Evolutionary conservation across 805 yeast species (phyloP), one percentile per base, ranked within the genome.

Genomic region (Blastobotrys mokoenaii): DNA sequence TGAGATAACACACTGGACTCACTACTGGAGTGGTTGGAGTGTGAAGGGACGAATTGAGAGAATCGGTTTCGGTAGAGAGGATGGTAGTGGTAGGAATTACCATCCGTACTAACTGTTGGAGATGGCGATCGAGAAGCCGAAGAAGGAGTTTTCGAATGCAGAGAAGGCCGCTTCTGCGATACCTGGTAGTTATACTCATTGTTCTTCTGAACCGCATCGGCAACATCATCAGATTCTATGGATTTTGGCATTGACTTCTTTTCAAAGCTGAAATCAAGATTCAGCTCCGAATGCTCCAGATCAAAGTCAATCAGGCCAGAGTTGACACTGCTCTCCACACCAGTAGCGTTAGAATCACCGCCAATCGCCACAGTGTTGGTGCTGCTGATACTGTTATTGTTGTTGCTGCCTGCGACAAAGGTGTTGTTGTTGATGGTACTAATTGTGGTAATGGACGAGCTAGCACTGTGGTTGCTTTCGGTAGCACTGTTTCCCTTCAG

Each of bases 51-150:
- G 33, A 43, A 34, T 14, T 41, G 46, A 2, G 53, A 50, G 40
- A 45, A 41, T 31, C 54, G 44, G 33, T 47, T 49, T 25, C 50
- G 52, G 35, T 50, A 50, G 20, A 48, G 20, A 12, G 55, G 54
- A 43, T 50, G 51, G 32, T 47, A 50, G 34, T 41, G 46, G 36
- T 27, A 43, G n/a, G 39, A 48, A 15, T 30, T 30, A 16, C 18
- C n/a, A n/a, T 17, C 11, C 5, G 37, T 9, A 12, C 20, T 15
- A 11, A 11, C 20, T 8, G 17, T 31, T 14, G 30, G 18, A n/a
- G 35, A 29, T 14, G 35, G 35, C 20, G 25, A 12, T 20, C 30
- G 33, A 8, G 30, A 38, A 20, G 17, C 11, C 10, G 29, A 25
- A n/a, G 31, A 18, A 5, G 34, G 5, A 14, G 34, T 31, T 8